Evolutionary conservation across 768 basidiomycete genomes (phyloP), one percentile per base, ranked within the genome.

Genomic region (Lactarius sp.): DNA sequence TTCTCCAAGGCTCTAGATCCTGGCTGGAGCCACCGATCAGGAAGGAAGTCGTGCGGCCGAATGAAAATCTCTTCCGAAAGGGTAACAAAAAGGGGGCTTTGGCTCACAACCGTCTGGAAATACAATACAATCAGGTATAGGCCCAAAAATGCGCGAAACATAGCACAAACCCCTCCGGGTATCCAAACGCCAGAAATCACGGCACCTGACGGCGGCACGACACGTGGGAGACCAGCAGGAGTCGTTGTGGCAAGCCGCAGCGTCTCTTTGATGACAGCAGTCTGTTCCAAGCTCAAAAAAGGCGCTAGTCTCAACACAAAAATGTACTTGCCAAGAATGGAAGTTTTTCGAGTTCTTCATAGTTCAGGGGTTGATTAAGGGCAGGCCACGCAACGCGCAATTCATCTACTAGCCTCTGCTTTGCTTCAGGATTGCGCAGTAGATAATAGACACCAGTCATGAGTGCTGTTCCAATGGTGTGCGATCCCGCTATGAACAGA

Each of bases 11-110:
- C 44, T 13, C 60, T 53, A 0, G 65, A 57, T 16, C 49, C 64
- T 6, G 56, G 33, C 20, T 50, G 52, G 8, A 63, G 56, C 69
- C 69, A 69, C n/a, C 69, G 47, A 10, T 69, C 68, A n/a, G 69
- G 69, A 31, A 56, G 54, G n/a, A 69, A 69, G 0, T 52, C 56
- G 18, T 44, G 13, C 9, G 69, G 65, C 1, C 57, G 68, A n/a
- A 49, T n/a, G 36, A 69, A 69, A 16, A 69, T n/a, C 6, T 53
- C 55, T 14, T 63, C 58, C 10, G 58, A 64, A n/a, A 52, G 20
- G 10, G 44, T 58, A 16, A 69, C 59, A 18, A 69, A 69, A 8
- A 63, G 51, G 12, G 27, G 36, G 13, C 64, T 65, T 22, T 65
- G 64, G 59, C 64, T 56, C 12, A 65, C 64, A 5, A 65, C 50